Conservation (phyloP, 164 flowering plant species). For the Brasenia schreberi region DNA sequence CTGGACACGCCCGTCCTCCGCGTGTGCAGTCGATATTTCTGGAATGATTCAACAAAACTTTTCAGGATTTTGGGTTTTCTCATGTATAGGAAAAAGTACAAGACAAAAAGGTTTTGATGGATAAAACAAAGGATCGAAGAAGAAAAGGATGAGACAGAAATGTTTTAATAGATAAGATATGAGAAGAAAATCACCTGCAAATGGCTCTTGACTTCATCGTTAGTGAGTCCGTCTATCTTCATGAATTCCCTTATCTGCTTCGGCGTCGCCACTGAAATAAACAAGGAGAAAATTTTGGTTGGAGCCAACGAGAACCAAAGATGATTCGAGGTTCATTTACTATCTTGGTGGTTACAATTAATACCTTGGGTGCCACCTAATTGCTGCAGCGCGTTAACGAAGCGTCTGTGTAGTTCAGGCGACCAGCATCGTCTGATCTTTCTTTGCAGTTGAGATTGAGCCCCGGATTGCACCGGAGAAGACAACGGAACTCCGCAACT, state of each 20-base stretch:
- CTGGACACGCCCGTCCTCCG: neutral
- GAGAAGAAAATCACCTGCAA: constrained; percentile 44
- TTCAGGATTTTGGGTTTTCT: no score
- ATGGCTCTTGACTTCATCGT: constrained; percentile 96
- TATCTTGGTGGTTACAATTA: neutral
- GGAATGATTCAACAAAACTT: neutral
- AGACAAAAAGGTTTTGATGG: no score
- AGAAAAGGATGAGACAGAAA: neutral
- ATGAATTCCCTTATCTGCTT: constrained; percentile 92
- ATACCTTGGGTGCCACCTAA: constrained; percentile 87
- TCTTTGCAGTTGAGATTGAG: constrained; percentile 13
- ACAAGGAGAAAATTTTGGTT: neutral
- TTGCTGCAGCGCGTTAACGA: constrained; percentile 62
- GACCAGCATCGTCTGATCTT: constrained; percentile 95
- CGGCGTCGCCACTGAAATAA: constrained; percentile 70
- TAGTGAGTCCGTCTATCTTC: constrained; percentile 89
- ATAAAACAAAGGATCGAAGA: neutral
- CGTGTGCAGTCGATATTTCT: constrained; percentile 1
- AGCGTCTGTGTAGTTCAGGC: constrained; percentile 71
- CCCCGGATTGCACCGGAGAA: neutral
- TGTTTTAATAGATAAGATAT: neutral
- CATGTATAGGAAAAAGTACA: no score
- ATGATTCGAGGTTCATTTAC: no score
- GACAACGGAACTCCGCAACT: neutral
- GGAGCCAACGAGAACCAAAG: no score